These are phyloP conservation scores for Hypoxylon subgilvum DNA, from an alignment of 495 filamentous ascomycete genomes.

Conservation along the genomic window DNA sequence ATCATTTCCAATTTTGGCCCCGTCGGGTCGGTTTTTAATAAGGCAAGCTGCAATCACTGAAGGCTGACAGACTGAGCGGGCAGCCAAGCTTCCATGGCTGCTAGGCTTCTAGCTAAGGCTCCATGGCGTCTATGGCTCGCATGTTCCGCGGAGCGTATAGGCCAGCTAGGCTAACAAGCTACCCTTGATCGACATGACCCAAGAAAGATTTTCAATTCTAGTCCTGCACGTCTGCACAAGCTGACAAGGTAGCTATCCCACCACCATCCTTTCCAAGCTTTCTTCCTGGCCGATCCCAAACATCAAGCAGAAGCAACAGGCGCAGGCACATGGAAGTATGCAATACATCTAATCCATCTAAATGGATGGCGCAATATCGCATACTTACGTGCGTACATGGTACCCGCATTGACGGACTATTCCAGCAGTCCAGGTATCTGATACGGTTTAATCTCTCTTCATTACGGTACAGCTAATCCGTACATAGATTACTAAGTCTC, in stretches of 20 bases:
- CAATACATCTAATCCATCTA: neutral
- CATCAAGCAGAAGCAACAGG: too few species aligned
- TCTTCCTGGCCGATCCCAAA: too few species aligned
- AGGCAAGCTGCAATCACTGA: too few species aligned
- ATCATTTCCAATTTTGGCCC: constrained; percentile 20
- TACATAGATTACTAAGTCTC: too few species aligned
- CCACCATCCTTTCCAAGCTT: constrained; percentile 3
- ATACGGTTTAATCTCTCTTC: neutral
- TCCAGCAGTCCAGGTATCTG: neutral
- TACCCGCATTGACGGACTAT: neutral
- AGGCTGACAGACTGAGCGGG: constrained; percentile 10
- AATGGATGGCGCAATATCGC: constrained; percentile 4
- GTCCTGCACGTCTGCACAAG: neutral
- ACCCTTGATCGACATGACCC: constrained; percentile 27
- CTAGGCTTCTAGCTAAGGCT: constrained; percentile 6
- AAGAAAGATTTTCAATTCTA: constrained; percentile 20
- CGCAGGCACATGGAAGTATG: too few species aligned
- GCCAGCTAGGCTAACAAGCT: constrained; percentile 1
- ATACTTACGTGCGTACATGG: too few species aligned
- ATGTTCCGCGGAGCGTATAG: constrained; percentile 10
- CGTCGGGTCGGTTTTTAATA: constrained; percentile 34
- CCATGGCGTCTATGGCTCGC: neutral
- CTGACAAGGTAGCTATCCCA: constrained; percentile 5
- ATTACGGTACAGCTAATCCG: too few species aligned
- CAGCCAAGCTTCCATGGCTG: constrained; percentile 9